phyloP scores from a whole-genome alignment of 208 protist species.

The Herpetomonas tarakana region DNA sequence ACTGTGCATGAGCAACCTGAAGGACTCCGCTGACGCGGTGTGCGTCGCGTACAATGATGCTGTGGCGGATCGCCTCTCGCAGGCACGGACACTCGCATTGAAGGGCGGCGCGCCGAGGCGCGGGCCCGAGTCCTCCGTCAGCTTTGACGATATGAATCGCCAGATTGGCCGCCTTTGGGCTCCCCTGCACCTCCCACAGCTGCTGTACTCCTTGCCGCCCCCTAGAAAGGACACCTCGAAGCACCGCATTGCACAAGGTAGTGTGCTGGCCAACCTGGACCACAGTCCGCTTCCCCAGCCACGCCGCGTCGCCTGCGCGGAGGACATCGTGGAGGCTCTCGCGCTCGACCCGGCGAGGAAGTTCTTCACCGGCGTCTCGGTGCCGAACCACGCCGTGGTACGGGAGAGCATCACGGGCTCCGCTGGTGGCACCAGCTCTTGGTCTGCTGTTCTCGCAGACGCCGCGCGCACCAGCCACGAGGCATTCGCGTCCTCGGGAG shows the following conservation, averaged over 20 bases:
- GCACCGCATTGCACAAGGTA: slow-evolving; percentile 12
- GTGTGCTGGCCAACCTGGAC: background rate
- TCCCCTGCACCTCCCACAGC: slow-evolving; percentile 60
- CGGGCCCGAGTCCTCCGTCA: slow-evolving; percentile 12
- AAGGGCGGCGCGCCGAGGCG: background rate
- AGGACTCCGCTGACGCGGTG: slow-evolving; percentile 61
- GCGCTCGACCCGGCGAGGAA: slow-evolving; percentile 61
- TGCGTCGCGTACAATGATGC: slow-evolving; percentile 67
- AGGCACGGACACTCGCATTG: background rate
- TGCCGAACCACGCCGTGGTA: slow-evolving; percentile 14
- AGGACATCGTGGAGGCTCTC: slow-evolving; percentile 58
- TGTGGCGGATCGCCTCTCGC: slow-evolving; percentile 13
- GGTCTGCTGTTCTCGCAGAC: slow-evolving; percentile 35
- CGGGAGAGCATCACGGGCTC: background rate
- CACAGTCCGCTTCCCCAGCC: slow-evolving; percentile 12
- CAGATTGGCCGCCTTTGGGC: slow-evolving; percentile 40
- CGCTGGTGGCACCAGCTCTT: slow-evolving; percentile 8
- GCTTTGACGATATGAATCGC: slow-evolving; percentile 42
- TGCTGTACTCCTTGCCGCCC: slow-evolving; percentile 33
- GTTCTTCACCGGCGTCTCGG: slow-evolving; percentile 54
- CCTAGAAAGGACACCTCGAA: slow-evolving; percentile 19
- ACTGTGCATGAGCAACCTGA: slow-evolving; percentile 57
- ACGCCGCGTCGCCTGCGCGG: slow-evolving; percentile 18
- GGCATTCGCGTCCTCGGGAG: slow-evolving; percentile 17
- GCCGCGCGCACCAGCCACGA: slow-evolving; percentile 20